Conservation (phyloP, 2,329 filamentous ascomycete species). For the Apiospora arundinis region DNA sequence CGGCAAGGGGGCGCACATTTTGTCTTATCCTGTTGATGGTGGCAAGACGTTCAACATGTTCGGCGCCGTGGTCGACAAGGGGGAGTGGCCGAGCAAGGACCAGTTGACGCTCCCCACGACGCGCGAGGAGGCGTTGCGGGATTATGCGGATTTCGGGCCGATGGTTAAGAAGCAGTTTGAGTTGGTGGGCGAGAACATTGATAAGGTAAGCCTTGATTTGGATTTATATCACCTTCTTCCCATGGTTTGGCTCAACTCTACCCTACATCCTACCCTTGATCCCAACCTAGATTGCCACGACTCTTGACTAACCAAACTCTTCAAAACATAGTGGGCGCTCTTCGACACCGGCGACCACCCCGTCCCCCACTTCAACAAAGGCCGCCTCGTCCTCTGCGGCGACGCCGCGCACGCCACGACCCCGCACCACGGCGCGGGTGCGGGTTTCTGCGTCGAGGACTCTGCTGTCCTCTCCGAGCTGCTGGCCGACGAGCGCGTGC, state of each 20-base stretch:
- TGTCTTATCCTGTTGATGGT: slow-evolving; percentile 64
- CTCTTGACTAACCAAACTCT: not conserved
- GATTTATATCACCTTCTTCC: not conserved
- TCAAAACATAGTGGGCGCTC: slow-evolving; percentile 18
- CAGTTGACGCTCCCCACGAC: not conserved
- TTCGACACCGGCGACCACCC: slow-evolving; percentile 24
- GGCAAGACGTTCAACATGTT: slow-evolving; percentile 61
- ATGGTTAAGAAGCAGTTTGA: slow-evolving; percentile 38
- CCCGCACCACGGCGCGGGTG: slow-evolving; percentile 65
- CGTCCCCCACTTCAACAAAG: not conserved
- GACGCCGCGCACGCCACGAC: slow-evolving; percentile 69
- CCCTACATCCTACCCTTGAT: not conserved
- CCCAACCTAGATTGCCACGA: no score
- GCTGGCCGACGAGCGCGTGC: not conserved
- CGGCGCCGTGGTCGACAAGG: slow-evolving; percentile 23
- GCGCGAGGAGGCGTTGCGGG: not conserved
- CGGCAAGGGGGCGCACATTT: slow-evolving; percentile 58
- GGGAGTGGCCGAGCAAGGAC: slow-evolving; percentile 5
- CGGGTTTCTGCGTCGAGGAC: slow-evolving; percentile 64
- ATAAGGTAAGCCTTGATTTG: slow-evolving; percentile 36
- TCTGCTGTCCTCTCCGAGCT: slow-evolving; percentile 18
- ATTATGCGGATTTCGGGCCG: not conserved
- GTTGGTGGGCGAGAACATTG: slow-evolving; percentile 38
- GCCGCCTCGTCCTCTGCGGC: slow-evolving; percentile 57
- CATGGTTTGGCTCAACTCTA: no score